phyloP scores from a whole-genome alignment of 2,329 filamentous ascomycete species.

The Monilinia fructicola region DNA sequence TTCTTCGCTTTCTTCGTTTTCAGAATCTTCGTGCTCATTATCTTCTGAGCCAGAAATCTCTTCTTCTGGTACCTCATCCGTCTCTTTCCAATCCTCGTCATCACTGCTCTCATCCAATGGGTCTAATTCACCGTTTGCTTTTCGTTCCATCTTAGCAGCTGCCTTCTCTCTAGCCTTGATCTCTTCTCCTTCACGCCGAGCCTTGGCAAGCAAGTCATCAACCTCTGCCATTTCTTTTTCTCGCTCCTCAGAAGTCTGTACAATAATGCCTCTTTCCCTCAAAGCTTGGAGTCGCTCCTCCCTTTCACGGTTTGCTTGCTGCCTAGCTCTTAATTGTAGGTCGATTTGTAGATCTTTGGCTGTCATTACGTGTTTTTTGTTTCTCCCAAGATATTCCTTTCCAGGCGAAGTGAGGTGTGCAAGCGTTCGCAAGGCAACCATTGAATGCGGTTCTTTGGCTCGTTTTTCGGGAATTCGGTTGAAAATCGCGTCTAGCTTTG shows the following conservation, averaged over 20 bases:
- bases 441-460: conserved; percentile 60
- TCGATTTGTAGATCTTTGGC: conserved; percentile 65
- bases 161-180: conserved; percentile 76
- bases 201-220: conserved; percentile 84
- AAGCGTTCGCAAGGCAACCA: conserved; percentile 69
- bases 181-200: conserved; percentile 74
- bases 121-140: conserved; percentile 46
- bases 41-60: conserved; percentile 45
- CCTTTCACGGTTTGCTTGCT: conserved; percentile 77
- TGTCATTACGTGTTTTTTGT: conserved; percentile 60
- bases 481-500: conserved; percentile 63
- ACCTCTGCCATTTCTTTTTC: conserved; percentile 78
- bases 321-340: conserved; percentile 69
- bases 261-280: conserved; percentile 72
- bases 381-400: conserved; percentile 48
- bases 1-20: conserved; percentile 41
- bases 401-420: conserved; percentile 68
- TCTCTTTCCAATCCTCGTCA: conserved; percentile 54
- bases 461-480: conserved; percentile 65
- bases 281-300: conserved; percentile 75
- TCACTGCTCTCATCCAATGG: conserved; percentile 54
- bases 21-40: conserved; percentile 42
- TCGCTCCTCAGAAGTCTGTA: conserved; percentile 85
- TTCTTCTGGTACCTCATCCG: conserved; percentile 45
- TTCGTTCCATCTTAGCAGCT: conserved; percentile 64